These are phyloP conservation scores for Ustilago hordei DNA, from an alignment of 1,284 basidiomycete species.

Conservation along the genomic window DNA sequence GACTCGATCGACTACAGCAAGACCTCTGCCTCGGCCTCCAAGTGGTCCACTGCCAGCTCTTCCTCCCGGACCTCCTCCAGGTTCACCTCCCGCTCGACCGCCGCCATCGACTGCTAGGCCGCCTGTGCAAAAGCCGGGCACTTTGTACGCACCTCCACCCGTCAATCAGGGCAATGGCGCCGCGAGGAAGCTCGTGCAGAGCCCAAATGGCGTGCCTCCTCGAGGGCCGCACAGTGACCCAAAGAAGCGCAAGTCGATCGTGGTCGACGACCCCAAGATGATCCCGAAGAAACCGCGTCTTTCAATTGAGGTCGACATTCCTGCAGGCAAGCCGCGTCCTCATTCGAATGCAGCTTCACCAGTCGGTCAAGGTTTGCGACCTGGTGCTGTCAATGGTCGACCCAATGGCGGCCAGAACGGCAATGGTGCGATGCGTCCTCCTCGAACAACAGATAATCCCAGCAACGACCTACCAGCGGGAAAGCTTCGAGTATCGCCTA, in stretches of 20 bases:
- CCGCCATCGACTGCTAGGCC: conserved; percentile 17
- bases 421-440: conserved; percentile 16
- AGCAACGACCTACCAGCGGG: conserved; percentile 27
- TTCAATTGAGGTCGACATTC: conserved; percentile 12
- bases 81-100: background rate
- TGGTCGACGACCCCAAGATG: conserved; percentile 30
- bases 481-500: conserved; percentile 16
- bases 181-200: conserved; percentile 8
- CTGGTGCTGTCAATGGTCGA: conserved; percentile 9
- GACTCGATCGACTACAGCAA: conserved; percentile 10
- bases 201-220: conserved; percentile 6
- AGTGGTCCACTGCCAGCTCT: conserved; percentile 10
- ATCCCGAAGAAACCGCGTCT: conserved; percentile 37
- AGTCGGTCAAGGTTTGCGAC: background rate
- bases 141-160: conserved; percentile 26
- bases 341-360: background rate
- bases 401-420: conserved; percentile 7
- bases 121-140: background rate
- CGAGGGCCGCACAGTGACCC: conserved; percentile 16
- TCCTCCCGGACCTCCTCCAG: background rate
- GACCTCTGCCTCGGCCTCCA: conserved; percentile 1
- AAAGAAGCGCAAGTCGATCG: conserved; percentile 46
- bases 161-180: background rate
- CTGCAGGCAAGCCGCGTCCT: conserved; percentile 10
- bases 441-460: conserved; percentile 13